phyloP scores from a whole-genome alignment of 441 rosid species.

The Omphalea diandra region DNA sequence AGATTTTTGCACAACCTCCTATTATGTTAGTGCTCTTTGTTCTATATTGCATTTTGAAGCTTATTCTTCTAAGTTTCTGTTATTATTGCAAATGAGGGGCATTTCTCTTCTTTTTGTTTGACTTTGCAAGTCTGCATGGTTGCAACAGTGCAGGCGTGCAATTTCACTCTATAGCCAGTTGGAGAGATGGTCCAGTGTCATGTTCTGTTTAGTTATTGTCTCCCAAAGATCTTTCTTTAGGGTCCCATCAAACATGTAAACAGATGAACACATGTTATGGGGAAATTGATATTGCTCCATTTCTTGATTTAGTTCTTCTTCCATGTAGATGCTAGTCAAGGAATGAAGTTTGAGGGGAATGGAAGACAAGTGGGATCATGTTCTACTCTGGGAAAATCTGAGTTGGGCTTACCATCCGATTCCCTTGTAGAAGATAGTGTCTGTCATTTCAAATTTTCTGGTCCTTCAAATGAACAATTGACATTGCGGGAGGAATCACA shows the following conservation, averaged over 20 bases:
- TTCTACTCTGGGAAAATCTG: constrained; percentile 30
- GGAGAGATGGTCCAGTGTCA: constrained; percentile 7
- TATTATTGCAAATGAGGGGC: constrained; percentile 8
- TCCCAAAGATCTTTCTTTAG: constrained; percentile 15
- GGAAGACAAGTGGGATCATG: constrained; percentile 22
- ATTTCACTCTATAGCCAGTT: constrained; percentile 1
- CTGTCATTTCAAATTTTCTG: constrained; percentile 12
- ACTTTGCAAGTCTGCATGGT: not conserved
- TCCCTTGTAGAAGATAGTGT: constrained; percentile 23
- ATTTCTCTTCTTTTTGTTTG: constrained; percentile 19
- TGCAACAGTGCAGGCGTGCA: constrained; percentile 7
- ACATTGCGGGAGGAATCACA: constrained; percentile 27
- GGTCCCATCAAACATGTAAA: constrained; percentile 11
- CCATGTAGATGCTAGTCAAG: constrained; percentile 48
- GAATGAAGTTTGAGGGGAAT: constrained; percentile 30
- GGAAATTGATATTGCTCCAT: constrained; percentile 23
- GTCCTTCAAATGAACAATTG: constrained; percentile 32
- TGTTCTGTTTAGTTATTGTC: constrained; percentile 13
- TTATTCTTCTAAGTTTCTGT: constrained; percentile 13
- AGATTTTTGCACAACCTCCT: not conserved
- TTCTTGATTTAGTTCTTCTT: constrained; percentile 35
- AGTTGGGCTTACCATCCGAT: constrained; percentile 21
- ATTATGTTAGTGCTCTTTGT: not conserved
- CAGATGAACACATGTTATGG: not conserved
- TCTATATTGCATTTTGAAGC: constrained; percentile 11